Conservation (phyloP, 129 eudicot species). For the Artemisia tridentata region DNA sequence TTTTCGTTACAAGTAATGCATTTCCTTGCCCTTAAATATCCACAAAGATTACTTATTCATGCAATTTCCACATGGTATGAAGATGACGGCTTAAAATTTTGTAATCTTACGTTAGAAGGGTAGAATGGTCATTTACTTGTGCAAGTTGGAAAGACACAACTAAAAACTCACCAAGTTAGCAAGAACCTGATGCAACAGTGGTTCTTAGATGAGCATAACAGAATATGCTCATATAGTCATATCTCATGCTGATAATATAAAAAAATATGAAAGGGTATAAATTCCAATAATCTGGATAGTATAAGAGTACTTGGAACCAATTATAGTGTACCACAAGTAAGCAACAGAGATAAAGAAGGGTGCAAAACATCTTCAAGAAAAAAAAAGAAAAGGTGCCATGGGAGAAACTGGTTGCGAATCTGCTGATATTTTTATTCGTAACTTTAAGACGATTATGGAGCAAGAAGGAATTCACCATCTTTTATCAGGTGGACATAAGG, state of each 20-base stretch:
- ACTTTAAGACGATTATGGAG: constrained; percentile 31
- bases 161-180: constrained; percentile 4
- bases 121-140: constrained; percentile 24
- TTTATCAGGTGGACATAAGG: constrained; percentile 34
- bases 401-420: constrained; percentile 28
- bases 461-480: constrained; percentile 43
- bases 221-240: constrained; percentile 42
- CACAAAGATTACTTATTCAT: too few relatives aligned
- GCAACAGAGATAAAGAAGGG: constrained; percentile 5
- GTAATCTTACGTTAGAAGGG: constrained; percentile 11
- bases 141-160: constrained; percentile 23
- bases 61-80: too few relatives aligned
- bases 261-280: constrained; percentile 21
- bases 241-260: constrained; percentile 11
- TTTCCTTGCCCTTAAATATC: neutral
- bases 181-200: constrained; percentile 21
- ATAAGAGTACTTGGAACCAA: constrained; percentile 5
- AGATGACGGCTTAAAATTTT: neutral
- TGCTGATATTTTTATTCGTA: constrained; percentile 10
- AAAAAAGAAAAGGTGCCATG: constrained; percentile 26
- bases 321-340: constrained; percentile 32
- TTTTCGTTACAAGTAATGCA: neutral
- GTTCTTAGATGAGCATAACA: constrained; percentile 20
- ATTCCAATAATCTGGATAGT: constrained; percentile 23
- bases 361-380: constrained; percentile 17